A percentile compares a stretch with the other conserved stretches of the same genome.
Conservation (phyloP, 148 eudicot species). For the Euryodendron excelsum region DNA sequence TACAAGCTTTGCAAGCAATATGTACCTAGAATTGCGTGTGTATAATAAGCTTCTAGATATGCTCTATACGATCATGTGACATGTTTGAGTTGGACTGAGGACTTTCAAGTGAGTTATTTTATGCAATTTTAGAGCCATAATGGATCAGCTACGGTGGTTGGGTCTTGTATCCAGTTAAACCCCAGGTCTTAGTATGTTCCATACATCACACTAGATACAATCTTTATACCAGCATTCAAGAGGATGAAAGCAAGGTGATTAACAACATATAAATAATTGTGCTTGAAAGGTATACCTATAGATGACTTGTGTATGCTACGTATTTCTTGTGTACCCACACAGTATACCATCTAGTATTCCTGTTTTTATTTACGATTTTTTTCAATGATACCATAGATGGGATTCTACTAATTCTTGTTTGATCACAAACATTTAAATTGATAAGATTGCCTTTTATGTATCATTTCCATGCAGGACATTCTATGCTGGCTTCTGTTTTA, state of each 20-base stretch:
- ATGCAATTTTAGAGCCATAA: too few relatives aligned
- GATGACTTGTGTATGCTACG: not conserved
- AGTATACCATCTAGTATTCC: not conserved
- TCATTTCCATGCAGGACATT: not conserved
- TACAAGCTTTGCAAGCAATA: too few relatives aligned
- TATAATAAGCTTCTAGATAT: too few relatives aligned
- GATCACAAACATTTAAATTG: not conserved
- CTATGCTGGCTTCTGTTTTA: not conserved
- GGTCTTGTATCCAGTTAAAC: too few relatives aligned
- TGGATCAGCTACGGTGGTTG: too few relatives aligned
- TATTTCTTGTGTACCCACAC: not conserved
- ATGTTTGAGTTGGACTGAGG: too few relatives aligned
- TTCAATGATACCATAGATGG: not conserved
- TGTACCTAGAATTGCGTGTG: too few relatives aligned
- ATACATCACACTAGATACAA: too few relatives aligned
- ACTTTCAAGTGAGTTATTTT: too few relatives aligned
- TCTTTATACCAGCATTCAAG: not conserved
- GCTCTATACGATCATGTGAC: too few relatives aligned
- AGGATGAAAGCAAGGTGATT: conserved; percentile 5
- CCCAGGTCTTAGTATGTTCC: too few relatives aligned
- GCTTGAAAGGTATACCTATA: not conserved
- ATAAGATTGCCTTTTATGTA: not conserved
- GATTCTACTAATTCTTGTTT: not conserved
- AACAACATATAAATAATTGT: not conserved
- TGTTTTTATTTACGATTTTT: too few relatives aligned